Conservation (phyloP, 78 protist genomes). For the Dictyostelium brefeldianum region DNA sequence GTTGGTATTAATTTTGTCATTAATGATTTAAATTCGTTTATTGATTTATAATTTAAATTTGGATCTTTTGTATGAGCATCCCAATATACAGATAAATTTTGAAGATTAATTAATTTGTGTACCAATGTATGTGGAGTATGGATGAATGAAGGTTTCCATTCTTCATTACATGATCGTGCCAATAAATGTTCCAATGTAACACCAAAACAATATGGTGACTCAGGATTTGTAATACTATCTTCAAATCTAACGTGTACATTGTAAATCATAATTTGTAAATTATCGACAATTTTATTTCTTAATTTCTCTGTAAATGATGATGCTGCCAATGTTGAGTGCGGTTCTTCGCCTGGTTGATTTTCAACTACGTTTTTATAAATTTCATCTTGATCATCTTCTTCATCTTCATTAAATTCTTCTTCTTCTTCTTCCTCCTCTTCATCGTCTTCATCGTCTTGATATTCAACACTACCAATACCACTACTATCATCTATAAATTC, state of each 20-base stretch:
- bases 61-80: conserved; percentile 14
- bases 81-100: conserved; percentile 72
- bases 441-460: conserved; percentile 6
- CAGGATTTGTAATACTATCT: conserved; percentile 61
- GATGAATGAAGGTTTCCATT: conserved; percentile 70
- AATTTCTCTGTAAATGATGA: conserved; percentile 60
- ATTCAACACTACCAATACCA: background rate
- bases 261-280: conserved; percentile 71
- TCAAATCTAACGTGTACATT: conserved; percentile 83
- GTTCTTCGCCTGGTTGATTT: background rate
- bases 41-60: conserved; percentile 18
- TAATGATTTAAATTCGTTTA: conserved; percentile 15
- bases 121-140: conserved; percentile 55
- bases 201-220: conserved; percentile 74
- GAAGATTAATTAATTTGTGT: conserved; percentile 53
- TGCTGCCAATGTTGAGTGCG: background rate
- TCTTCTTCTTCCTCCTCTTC: background rate
- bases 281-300: conserved; percentile 83
- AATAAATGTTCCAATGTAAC: conserved; percentile 75
- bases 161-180: conserved; percentile 76
- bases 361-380: background rate
- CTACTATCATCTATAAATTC: background rate
- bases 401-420: background rate
- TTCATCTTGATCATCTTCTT: background rate
- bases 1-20: conserved; percentile 37